These are phyloP conservation scores for Lithospermum erythrorhizon DNA, from an alignment of 257 asterid genomes.

Conservation along the genomic window DNA sequence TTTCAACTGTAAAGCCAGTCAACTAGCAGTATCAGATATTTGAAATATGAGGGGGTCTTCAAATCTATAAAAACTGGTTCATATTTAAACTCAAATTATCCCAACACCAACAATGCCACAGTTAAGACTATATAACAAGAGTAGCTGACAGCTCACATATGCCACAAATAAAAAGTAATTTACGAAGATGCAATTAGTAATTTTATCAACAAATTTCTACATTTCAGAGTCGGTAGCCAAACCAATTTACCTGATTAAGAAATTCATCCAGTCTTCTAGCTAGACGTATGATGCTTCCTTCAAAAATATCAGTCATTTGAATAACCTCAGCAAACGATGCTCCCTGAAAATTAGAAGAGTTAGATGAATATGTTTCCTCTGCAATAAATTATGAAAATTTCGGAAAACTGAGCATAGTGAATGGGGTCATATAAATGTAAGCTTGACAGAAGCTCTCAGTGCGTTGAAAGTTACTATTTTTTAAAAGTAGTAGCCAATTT, in stretches of 20 bases:
- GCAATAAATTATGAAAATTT: neutral
- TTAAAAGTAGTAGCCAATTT: no score
- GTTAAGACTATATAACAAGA: no score
- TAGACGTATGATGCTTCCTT: conserved; percentile 86
- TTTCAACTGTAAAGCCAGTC: conserved; percentile 48
- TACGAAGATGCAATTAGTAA: neutral
- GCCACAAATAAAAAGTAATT: no score
- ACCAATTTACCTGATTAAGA: conserved; percentile 59
- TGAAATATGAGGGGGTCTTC: neutral
- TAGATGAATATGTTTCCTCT: neutral
- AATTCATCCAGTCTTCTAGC: conserved; percentile 95
- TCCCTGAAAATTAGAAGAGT: conserved; percentile 36
- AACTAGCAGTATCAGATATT: conserved; percentile 1
- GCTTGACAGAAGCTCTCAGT: neutral
- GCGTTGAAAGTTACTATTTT: neutral
- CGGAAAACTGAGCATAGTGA: neutral
- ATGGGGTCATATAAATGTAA: neutral
- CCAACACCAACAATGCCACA: neutral
- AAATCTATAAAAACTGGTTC: neutral
- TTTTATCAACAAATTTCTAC: no score
- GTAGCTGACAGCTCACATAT: neutral
- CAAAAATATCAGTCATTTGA: conserved; percentile 86
- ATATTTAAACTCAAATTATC: neutral
- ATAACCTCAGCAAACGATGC: conserved; percentile 71
- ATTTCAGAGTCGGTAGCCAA: neutral